A percentile compares a stretch with the other conserved stretches of the same genome.
Conservation (phyloP, 257 asterid genomes). For the Solanum tacnaense region DNA sequence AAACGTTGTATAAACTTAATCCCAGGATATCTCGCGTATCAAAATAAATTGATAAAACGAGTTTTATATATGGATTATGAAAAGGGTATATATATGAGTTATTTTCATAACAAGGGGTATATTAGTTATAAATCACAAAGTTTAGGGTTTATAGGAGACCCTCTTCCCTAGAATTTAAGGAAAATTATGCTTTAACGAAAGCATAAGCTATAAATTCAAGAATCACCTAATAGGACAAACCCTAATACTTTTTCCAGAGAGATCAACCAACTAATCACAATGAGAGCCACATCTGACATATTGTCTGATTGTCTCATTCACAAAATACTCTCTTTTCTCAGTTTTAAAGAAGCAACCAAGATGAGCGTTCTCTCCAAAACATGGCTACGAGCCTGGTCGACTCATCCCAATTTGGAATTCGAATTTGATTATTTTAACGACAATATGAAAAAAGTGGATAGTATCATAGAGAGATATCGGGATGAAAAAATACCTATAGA, state of each 20-base stretch:
- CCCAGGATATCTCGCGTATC: too few relatives aligned
- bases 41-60: too few relatives aligned
- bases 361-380: background rate
- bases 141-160: background rate
- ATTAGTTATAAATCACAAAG: too few relatives aligned
- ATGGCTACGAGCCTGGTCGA: background rate
- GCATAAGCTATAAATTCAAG: too few relatives aligned
- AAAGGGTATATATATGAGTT: background rate
- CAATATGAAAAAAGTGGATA: background rate
- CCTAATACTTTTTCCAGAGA: background rate
- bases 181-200: background rate
- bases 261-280: background rate
- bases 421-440: background rate
- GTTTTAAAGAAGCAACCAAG: background rate
- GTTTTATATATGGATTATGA: too few relatives aligned
- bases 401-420: background rate
- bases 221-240: too few relatives aligned
- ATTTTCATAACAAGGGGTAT: too few relatives aligned
- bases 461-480: background rate
- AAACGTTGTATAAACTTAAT: too few relatives aligned
- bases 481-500: background rate
- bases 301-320: background rate
- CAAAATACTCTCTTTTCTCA: background rate
- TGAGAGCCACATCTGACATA: background rate
- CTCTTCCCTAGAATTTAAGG: background rate